Percentiles rank a stretch among this genome's conserved stretches.
phyloP scores from a whole-genome alignment of 805 yeast genomes.

The Debaryomyces castellii region DNA sequence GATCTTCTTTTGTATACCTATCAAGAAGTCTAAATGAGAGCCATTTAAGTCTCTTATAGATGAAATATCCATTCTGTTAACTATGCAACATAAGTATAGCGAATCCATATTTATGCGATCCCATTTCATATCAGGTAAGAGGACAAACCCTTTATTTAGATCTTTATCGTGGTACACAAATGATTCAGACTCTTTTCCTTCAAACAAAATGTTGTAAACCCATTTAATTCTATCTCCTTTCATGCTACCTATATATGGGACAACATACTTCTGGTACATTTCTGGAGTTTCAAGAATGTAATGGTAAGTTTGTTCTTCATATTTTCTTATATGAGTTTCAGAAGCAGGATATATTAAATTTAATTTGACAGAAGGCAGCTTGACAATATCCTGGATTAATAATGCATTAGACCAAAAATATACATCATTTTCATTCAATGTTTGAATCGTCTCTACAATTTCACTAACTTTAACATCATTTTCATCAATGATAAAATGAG shows the following conservation, averaged over 20 bases:
- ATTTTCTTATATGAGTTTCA: conserved; percentile 76
- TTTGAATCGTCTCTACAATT: conserved; percentile 19
- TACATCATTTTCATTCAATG: conserved; percentile 72
- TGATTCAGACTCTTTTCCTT: conserved; percentile 83
- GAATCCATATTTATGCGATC: conserved; percentile 69
- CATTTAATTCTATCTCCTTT: conserved; percentile 78
- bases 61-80: conserved; percentile 63
- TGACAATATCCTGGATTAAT: conserved; percentile 45
- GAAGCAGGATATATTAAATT: conserved; percentile 90
- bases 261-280: conserved; percentile 57
- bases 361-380: conserved; percentile 62
- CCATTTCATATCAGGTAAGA: conserved; percentile 97
- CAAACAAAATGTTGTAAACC: conserved; percentile 81
- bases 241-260: conserved; percentile 77
- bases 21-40: conserved; percentile 59
- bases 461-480: conserved; percentile 11
- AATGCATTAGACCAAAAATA: conserved; percentile 77
- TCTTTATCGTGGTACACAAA: conserved; percentile 66
- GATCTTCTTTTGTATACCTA: conserved; percentile 45
- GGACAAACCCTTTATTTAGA: conserved; percentile 59
- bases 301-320: conserved; percentile 56
- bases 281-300: conserved; percentile 80
- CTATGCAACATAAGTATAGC: conserved; percentile 76
- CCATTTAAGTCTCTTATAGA: conserved; percentile 72
- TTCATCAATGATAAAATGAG: conserved; percentile 50